Evolutionary conservation across 1,284 basidiomycete species (phyloP), one percentile per base, ranked within the genome.

Genomic region (Ustilago trichophora): DNA sequence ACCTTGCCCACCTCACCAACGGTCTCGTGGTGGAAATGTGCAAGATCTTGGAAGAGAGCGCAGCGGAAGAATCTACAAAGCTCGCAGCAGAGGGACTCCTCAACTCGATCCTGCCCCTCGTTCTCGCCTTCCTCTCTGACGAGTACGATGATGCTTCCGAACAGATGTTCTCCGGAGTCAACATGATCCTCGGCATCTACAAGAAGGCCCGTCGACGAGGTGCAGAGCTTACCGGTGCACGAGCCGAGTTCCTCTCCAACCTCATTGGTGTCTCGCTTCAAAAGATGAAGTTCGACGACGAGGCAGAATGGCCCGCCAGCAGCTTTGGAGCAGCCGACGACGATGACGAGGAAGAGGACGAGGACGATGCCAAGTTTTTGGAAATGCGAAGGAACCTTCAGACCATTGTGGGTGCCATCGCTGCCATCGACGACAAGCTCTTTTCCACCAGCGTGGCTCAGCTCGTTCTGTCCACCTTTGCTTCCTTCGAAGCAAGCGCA

Each of bases 41-140:
- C 76, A 93, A 92, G 81, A 85, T 98, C 51, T 83, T 87, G 36
- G 87, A 87, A 25, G 92, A 98, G 40, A 40, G 44, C 54, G 85
- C 85, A 63, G 82, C 87, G 45, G 85, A 85, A 48, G 86, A 88
- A 46, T 86, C 87, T 12, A 83, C 92, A 34, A 86, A 88, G 13
- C 79, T 85, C 19, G 89, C 92, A 76, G 91, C 92, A 3, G 86
- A 87, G 12, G 83, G 83, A 16, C 83, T 91, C 74, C 85, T 94
- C 45, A 85, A 86, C 38, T 87, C 90, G 68, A 84, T 90, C 35
- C 85, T 96, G 22, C 91, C 93, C 1, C 86, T 93, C 18, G 87
- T 93, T 82, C 85, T 98, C 15, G 89, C 88, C 21, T 96, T 98
- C 84, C 85, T 98, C 80, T 89, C 89, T 15, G 95, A 98, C 80